Evolutionary conservation across 352 stramenopile genomes (phyloP).

Genomic region (Paralagenidium karlingii): DNA sequence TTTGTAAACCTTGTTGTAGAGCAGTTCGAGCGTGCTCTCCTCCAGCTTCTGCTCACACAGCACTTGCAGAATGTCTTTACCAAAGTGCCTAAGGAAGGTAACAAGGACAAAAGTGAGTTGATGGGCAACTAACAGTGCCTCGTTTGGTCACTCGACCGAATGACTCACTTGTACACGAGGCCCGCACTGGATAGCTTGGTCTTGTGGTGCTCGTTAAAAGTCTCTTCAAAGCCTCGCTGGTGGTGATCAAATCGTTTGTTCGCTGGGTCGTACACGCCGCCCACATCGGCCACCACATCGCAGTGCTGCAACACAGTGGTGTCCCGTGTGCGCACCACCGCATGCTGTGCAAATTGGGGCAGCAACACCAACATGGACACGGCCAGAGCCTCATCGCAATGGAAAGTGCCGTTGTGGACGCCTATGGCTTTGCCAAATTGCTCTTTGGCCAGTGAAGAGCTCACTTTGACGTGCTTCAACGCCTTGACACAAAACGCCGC

Average conservation of each 20-base stretch:
- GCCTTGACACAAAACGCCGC: constrained; percentile 42
- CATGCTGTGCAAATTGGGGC: constrained; percentile 77
- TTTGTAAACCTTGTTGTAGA: constrained; percentile 92
- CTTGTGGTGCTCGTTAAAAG: constrained; percentile 54
- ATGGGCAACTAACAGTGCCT: neutral
- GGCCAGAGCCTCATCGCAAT: constrained; percentile 97
- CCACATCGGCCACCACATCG: constrained; percentile 96
- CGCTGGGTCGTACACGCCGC: constrained; percentile 88
- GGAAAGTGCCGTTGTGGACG: constrained; percentile 96
- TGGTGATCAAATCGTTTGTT: constrained; percentile 95
- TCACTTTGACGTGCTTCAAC: constrained; percentile 39
- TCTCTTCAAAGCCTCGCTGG: constrained; percentile 87
- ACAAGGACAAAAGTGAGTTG: neutral
- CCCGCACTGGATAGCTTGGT: constrained; percentile 94
- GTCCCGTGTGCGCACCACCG: constrained; percentile 85
- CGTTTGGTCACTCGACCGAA: too few species aligned
- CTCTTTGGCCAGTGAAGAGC: constrained; percentile 22
- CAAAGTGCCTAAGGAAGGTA: constrained; percentile 88
- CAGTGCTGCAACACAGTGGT: constrained; percentile 81
- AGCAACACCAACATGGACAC: constrained; percentile 95
- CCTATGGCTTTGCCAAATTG: constrained; percentile 87
- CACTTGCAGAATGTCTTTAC: constrained; percentile 88
- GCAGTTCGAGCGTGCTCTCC: constrained; percentile 39
- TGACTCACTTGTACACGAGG: constrained; percentile 90
- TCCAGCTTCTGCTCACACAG: constrained; percentile 13